Conservation (phyloP, 805 yeast species). For the Cyberlindnera mycetangii region DNA sequence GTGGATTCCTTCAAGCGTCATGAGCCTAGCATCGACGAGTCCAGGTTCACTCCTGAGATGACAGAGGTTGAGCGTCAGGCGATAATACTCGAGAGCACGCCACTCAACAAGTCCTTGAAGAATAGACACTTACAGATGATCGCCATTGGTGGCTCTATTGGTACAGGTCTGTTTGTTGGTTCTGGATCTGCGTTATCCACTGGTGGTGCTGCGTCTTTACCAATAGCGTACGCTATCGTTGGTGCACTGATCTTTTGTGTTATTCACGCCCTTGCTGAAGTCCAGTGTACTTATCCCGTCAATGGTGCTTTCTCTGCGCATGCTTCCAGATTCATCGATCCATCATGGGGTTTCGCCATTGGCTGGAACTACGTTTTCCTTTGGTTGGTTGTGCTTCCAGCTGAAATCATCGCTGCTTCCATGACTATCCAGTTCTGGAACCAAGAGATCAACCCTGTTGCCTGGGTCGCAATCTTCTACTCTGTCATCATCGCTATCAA, state of each 20-base stretch:
- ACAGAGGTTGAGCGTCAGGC: conserved; percentile 42
- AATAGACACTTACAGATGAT: conserved; percentile 63
- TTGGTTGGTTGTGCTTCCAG: conserved; percentile 50
- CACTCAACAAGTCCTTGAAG: conserved; percentile 52
- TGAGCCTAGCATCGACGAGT: conserved; percentile 36
- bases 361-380: conserved; percentile 56
- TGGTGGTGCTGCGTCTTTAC: conserved; percentile 65
- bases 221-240: conserved; percentile 52
- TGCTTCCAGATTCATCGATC: conserved; percentile 56
- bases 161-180: conserved; percentile 68
- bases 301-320: conserved; percentile 66
- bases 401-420: conserved; percentile 52
- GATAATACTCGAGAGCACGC: conserved; percentile 48
- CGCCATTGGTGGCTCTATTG: conserved; percentile 66
- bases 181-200: conserved; percentile 54
- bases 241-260: conserved; percentile 57
- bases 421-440: conserved; percentile 53
- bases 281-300: conserved; percentile 59
- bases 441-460: conserved; percentile 42
- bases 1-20: conserved; percentile 27
- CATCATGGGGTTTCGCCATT: conserved; percentile 60
- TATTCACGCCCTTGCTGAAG: conserved; percentile 60
- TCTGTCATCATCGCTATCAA: conserved; percentile 45
- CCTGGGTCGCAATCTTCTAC: conserved; percentile 50
- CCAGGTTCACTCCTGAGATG: conserved; percentile 35